Evolutionary conservation across 73 alveolate species (phyloP), one percentile per base, ranked within the genome.

Genomic region (Diophrys appendiculata): DNA sequence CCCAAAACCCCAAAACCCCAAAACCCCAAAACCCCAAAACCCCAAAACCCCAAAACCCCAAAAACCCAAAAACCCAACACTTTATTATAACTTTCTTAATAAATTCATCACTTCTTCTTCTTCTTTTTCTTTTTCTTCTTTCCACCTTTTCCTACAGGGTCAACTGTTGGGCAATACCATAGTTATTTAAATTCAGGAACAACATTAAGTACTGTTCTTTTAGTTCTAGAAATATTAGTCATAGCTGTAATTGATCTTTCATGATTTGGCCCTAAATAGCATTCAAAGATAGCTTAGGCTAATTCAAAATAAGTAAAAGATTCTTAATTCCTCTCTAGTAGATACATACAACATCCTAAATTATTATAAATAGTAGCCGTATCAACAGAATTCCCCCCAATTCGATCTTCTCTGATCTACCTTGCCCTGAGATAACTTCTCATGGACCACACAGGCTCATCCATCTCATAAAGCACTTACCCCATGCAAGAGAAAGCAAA

Each of bases 321-420:
- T 84, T 94, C 98, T 81, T 91, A 68, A 80, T 94, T 91, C 76
- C 99, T 87, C 53, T 89, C 97, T 5, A 94, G 90, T 95, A 90
- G 86, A 78, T 60, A 84, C 97, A 94, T 92, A 70, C 97, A 92
- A 65, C 95, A 92, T 56, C 99, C 99, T 29, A 97, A 91, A 83
- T 97, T 97, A 81, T 97, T 97, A 73, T 94, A 97, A 14, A 96
- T 96, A 0, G 99, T 96, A 14, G 99, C 99, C 1, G 99, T 97
- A 76, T 97, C 99, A 0, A 96, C 93, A 25, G 99, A 91, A 72
- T 97, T 99, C 1, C 99, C 98, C 0, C 99, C 99, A 25, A 96
- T 88, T 30, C 95, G 80, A 77, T 95, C 95, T 87, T 97, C 99
- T 87, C 99, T 94, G 78, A 94, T 90, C 82, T 97, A 97, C 76